Percentiles rank a stretch among this genome's conserved stretches.
Evolutionary conservation across 163 green algal species (phyloP).

Genomic region (Chlorella variabilis): DNA sequence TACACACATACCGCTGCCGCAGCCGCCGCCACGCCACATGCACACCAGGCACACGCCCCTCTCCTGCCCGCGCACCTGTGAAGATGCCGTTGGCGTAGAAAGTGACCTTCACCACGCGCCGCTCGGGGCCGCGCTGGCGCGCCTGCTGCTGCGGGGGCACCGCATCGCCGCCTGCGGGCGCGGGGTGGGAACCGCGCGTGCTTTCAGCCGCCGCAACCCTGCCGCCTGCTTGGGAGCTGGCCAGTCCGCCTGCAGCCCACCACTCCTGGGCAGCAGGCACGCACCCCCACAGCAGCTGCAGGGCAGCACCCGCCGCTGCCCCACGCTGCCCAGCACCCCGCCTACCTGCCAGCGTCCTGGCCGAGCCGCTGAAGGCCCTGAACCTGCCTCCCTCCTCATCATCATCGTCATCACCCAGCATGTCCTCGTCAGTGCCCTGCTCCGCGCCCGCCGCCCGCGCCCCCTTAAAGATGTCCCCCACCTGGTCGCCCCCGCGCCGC

Average conservation of each 20-base stretch:
- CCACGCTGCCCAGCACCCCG: no score
- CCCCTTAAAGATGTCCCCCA: slow-evolving; percentile 57
- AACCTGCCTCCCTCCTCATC: background rate
- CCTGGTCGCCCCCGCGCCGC: background rate
- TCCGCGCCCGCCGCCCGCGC: slow-evolving; percentile 46
- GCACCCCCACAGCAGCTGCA: no score
- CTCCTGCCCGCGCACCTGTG: slow-evolving; percentile 7
- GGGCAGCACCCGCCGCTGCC: no score
- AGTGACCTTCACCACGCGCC: slow-evolving; percentile 39
- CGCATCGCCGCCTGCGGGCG: slow-evolving; percentile 4
- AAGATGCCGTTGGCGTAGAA: slow-evolving; percentile 37
- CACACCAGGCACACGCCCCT: no score
- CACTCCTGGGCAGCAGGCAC: no score
- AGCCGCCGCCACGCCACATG: no score
- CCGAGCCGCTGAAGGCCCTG: slow-evolving; percentile 61
- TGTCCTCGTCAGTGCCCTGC: slow-evolving; percentile 36
- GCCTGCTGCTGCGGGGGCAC: slow-evolving; percentile 12
- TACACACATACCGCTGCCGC: no score
- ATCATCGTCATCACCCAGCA: slow-evolving; percentile 3
- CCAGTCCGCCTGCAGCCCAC: no score
- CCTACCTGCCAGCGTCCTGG: slow-evolving; percentile 64
- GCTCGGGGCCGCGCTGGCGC: slow-evolving; percentile 23
- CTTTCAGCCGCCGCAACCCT: no score
- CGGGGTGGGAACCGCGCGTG: no score
- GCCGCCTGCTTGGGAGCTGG: no score